Evolutionary conservation across 495 filamentous ascomycete species (phyloP).

Genomic region (Stereocaulon alpinum): DNA sequence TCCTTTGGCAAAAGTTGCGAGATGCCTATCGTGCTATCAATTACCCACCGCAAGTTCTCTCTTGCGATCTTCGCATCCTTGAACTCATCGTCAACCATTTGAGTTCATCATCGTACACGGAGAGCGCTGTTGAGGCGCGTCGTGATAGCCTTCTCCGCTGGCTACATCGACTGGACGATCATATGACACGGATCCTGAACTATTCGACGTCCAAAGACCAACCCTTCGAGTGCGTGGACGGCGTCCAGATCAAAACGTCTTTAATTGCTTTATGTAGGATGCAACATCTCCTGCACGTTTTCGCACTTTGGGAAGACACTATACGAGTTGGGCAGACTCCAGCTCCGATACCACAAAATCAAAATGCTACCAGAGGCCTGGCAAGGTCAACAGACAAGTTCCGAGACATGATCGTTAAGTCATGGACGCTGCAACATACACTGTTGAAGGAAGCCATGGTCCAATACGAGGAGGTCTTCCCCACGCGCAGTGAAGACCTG

Average conservation of each 20-base stretch:
- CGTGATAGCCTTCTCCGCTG: slow-evolving; percentile 58
- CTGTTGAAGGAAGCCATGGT: slow-evolving; percentile 64
- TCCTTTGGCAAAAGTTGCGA: slow-evolving; percentile 78
- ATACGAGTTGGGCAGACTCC: slow-evolving; percentile 58
- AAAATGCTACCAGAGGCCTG: slow-evolving; percentile 33
- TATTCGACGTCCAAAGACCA: slow-evolving; percentile 53
- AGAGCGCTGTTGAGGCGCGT: slow-evolving; percentile 50
- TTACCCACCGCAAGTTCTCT: slow-evolving; percentile 76
- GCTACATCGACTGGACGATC: slow-evolving; percentile 66
- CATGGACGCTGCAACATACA: slow-evolving; percentile 70
- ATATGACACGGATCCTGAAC: slow-evolving; percentile 55
- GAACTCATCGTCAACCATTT: slow-evolving; percentile 70
- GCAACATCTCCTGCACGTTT: slow-evolving; percentile 62
- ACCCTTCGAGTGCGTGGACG: slow-evolving; percentile 75
- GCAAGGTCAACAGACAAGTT: slow-evolving; percentile 59
- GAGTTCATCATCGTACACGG: slow-evolving; percentile 48
- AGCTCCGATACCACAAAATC: slow-evolving; percentile 32
- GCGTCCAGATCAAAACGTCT: slow-evolving; percentile 59
- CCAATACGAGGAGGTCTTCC: slow-evolving; percentile 53
- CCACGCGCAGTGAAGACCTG: slow-evolving; percentile 53
- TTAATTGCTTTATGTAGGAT: slow-evolving; percentile 57
- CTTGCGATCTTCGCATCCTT: slow-evolving; percentile 73
- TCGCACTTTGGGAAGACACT: slow-evolving; percentile 72
- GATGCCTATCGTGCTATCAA: slow-evolving; percentile 77
- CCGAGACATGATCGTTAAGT: slow-evolving; percentile 79